Base-by-base conservation (phyloP, 2,329 filamentous ascomycete species). In the Fusarium dimerum region DNA sequence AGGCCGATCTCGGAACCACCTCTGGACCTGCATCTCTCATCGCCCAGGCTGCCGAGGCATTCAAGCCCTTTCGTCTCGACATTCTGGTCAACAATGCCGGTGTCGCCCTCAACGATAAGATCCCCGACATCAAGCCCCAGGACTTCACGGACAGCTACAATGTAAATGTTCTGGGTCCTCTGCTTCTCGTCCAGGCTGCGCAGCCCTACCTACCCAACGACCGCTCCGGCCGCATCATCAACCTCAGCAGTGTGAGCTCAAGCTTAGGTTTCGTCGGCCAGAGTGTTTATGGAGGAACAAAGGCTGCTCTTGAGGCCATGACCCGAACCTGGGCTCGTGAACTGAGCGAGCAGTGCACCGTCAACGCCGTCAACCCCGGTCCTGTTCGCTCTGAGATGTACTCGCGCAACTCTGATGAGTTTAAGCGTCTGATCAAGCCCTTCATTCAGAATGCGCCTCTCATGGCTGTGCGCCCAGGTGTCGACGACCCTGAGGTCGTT, bases 71-170 rank as follows among this genome's bases (percentile, higher is more conserved):
- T 16, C 63, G 63, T 40, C 63, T 65, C 48, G 63, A 93, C 72
- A 90, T 94, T 62, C 75, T 94, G 47, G 76, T 95, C 76, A 93
- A 94, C 79, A 94, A 94, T 70, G 90, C 90, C 40, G 90, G 89
- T 48, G 73, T 84, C 6, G 77, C 81, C 45, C 69, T 80, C 51
- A 92, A 92, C 72, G 81, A 84, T 57, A 71, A 75, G 17, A 73
- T 88, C 17, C 76, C 80, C 41, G 80, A 87, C 10, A 79, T 89
- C 57, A 83, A 80, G 11, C 62, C 77, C 7, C 79, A 80, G 6
- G 80, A 90, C 63, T 94, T 92, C 72, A 78, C 85, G 44, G 73
- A 77, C 61, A 84, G 86, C 54, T 93, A 88, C 75, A 82, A 82
- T 47, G 81, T 92, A 72, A 95, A 95, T 66, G 90, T 94, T 7